phyloP scores from a whole-genome alignment of 1,139 yeast genomes.

The Blastobotrys buckinghamii region DNA sequence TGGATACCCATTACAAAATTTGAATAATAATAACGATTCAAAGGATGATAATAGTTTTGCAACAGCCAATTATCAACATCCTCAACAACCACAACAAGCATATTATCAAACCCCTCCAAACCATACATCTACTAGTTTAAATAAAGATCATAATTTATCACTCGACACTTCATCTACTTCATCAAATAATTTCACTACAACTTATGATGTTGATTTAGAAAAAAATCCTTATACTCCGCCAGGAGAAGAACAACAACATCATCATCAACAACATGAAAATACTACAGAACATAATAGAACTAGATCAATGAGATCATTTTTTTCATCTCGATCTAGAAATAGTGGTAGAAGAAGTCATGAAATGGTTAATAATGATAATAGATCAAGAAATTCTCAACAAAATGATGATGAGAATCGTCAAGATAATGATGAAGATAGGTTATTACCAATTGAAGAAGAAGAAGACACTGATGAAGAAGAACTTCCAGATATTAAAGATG shows the following conservation, averaged over 20 bases:
- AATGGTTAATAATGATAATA: slow-evolving; percentile 6
- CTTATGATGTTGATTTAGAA: slow-evolving; percentile 4
- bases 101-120: slow-evolving; percentile 1
- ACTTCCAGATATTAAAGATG: slow-evolving; percentile 28
- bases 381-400: not conserved
- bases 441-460: slow-evolving; percentile 11
- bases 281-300: not conserved
- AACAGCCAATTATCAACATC: not conserved
- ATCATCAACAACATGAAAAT: slow-evolving; percentile 1
- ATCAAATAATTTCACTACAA: not conserved
- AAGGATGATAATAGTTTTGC: not conserved
- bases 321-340: slow-evolving; percentile 13
- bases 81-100: slow-evolving; percentile 2
- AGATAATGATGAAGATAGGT: slow-evolving; percentile 9
- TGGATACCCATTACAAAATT: not conserved
- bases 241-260: not conserved
- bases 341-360: slow-evolving; percentile 10
- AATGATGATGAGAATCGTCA: not conserved
- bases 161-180: not conserved
- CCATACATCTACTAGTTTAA: not conserved
- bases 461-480: slow-evolving; percentile 22
- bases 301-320: slow-evolving; percentile 16
- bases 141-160: not conserved
- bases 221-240: not conserved
- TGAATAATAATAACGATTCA: not conserved